phyloP scores from a whole-genome alignment of 805 yeast species.

The Candida cerambycidarum region DNA sequence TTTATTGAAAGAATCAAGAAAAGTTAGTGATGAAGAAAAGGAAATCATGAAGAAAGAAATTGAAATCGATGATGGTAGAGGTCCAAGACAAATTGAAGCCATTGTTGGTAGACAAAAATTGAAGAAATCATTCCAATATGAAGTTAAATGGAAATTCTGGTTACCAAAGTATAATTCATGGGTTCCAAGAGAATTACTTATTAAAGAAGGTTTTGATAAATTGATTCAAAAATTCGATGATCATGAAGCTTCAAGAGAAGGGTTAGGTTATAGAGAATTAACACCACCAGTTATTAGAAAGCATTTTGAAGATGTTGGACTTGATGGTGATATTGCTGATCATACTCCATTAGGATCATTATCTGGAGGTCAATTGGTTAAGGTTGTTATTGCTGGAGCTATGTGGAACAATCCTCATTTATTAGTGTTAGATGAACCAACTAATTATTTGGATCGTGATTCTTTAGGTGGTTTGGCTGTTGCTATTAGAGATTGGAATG shows the following conservation, averaged over 20 bases:
- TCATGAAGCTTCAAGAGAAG: slow-evolving; percentile 50
- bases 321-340: slow-evolving; percentile 97
- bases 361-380: slow-evolving; percentile 97
- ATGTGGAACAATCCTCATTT: slow-evolving; percentile 99
- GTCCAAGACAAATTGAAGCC: slow-evolving; percentile 87
- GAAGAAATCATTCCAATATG: slow-evolving; percentile 96
- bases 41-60: slow-evolving; percentile 75
- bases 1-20: slow-evolving; percentile 87
- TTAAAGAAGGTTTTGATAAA: slow-evolving; percentile 58
- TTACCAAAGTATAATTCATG: slow-evolving; percentile 91
- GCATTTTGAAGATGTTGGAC: slow-evolving; percentile 96
- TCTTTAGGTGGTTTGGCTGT: slow-evolving; percentile 96
- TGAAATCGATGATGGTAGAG: slow-evolving; percentile 83
- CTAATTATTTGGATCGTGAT: slow-evolving; percentile 96
- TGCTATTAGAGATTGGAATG: slow-evolving; percentile 97
- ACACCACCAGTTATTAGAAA: slow-evolving; percentile 89
- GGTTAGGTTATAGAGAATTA: slow-evolving; percentile 51
- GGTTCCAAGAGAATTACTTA: slow-evolving; percentile 80
- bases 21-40: slow-evolving; percentile 72
- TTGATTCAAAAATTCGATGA: slow-evolving; percentile 46
- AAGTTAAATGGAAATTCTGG: slow-evolving; percentile 84
- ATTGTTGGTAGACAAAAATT: slow-evolving; percentile 95
- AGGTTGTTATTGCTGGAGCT: slow-evolving; percentile 98
- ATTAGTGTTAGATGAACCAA: slow-evolving; percentile 95
- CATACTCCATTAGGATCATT: slow-evolving; percentile 96